Conservation (phyloP, 2,329 filamentous ascomycete genomes). For the Gliomastix tumulicola region DNA sequence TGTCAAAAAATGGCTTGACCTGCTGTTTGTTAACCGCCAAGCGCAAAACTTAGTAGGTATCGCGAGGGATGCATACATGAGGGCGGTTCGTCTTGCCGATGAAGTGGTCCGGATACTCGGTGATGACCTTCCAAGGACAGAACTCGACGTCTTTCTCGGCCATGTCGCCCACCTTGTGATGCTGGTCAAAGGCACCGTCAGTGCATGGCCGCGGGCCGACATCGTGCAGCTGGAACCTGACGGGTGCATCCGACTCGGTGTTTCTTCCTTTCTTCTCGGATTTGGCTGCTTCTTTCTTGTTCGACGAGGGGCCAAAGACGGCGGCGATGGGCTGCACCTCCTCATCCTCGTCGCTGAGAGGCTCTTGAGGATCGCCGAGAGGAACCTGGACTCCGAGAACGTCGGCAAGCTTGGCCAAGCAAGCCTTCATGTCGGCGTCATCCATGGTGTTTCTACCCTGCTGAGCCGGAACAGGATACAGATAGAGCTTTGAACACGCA, state of each 20-base stretch:
- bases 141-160: constrained; percentile 24
- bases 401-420: too few relatives aligned
- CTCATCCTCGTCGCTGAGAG: too few relatives aligned
- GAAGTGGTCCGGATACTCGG: constrained; percentile 52
- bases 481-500: too few relatives aligned
- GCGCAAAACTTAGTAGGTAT: not conserved
- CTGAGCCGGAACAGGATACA: too few relatives aligned
- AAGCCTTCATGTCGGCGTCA: too few relatives aligned
- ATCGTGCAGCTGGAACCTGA: too few relatives aligned
- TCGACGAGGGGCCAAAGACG: too few relatives aligned
- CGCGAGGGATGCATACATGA: constrained; percentile 24
- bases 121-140: constrained; percentile 45
- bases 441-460: too few relatives aligned
- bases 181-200: constrained; percentile 10
- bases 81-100: constrained; percentile 45
- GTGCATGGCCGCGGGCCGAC: not conserved
- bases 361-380: too few relatives aligned
- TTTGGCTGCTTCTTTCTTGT: too few relatives aligned
- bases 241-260: not conserved
- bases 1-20: constrained; percentile 45
- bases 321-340: too few relatives aligned
- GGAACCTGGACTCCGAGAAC: too few relatives aligned
- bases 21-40: constrained; percentile 12
- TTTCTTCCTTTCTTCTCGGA: not conserved
- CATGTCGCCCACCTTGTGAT: constrained; percentile 14